Evolutionary conservation across 164 flowering plant genomes (phyloP).

Genomic region (Piper betle): DNA sequence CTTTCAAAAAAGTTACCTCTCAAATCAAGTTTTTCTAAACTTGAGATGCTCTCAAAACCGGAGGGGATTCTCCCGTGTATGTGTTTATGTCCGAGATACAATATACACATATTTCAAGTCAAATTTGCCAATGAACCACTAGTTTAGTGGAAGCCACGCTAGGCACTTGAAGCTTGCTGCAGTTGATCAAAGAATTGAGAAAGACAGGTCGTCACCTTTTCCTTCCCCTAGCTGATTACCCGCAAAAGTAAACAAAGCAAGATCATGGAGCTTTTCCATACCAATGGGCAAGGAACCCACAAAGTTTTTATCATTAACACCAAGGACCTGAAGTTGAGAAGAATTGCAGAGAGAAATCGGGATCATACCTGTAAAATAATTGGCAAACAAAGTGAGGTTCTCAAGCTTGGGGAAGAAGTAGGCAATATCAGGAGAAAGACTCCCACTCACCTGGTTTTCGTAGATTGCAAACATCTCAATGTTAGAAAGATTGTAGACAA

Average conservation of each 20-base stretch:
- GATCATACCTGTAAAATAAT: constrained; percentile 30
- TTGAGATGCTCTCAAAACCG: not conserved
- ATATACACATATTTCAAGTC: constrained; percentile 17
- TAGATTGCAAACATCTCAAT: not conserved
- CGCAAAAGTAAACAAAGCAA: not conserved
- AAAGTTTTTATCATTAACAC: constrained; percentile 19
- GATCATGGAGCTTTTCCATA: not conserved
- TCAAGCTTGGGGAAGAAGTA: constrained; percentile 20
- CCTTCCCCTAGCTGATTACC: not conserved
- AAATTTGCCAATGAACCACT: constrained; percentile 30
- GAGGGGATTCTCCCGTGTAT: not conserved
- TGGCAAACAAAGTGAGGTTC: constrained; percentile 13
- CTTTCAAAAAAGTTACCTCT: not conserved
- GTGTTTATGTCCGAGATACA: not conserved
- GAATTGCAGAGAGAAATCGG: constrained; percentile 31
- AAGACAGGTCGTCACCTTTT: constrained; percentile 17
- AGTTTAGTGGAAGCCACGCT: constrained; percentile 26
- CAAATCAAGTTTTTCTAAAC: not conserved
- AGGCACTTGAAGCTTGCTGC: constrained; percentile 18
- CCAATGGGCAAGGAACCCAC: not conserved
- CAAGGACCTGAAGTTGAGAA: constrained; percentile 19
- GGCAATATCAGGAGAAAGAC: constrained; percentile 4
- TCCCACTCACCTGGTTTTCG: constrained; percentile 14
- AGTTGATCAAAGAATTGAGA: constrained; percentile 21
- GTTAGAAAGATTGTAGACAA: not conserved